These are phyloP conservation scores for Nepenthes gracilis DNA, from an alignment of 148 eudicot genomes.

Conservation along the genomic window DNA sequence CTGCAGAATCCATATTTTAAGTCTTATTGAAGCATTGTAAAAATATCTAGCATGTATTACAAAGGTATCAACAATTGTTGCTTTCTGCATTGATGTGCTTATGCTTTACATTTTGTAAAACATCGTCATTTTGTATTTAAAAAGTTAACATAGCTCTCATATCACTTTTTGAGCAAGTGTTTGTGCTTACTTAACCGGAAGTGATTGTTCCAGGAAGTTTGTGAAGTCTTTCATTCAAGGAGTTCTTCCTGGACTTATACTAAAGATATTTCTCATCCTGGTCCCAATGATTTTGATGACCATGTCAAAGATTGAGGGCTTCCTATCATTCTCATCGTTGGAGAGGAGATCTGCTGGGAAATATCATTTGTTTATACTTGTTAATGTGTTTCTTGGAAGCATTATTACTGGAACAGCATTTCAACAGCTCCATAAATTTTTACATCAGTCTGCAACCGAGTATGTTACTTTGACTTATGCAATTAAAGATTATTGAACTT, in stretches of 20 bases:
- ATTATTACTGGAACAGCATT: slow-evolving; percentile 52
- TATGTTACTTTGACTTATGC: slow-evolving; percentile 16
- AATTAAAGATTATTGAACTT: neutral
- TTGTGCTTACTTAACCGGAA: neutral
- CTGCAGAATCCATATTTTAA: too few species aligned
- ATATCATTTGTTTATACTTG: slow-evolving; percentile 45
- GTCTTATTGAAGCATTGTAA: too few species aligned
- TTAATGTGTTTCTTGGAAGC: slow-evolving; percentile 57
- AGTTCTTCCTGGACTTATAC: slow-evolving; percentile 45
- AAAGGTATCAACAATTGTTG: too few species aligned
- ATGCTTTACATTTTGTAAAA: too few species aligned
- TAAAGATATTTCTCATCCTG: slow-evolving; percentile 48
- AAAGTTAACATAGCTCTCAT: neutral
- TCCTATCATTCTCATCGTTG: slow-evolving; percentile 29
- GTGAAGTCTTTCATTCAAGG: slow-evolving; percentile 42
- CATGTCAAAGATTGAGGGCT: slow-evolving; percentile 62
- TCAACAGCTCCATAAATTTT: slow-evolving; percentile 34
- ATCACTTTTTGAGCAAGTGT: neutral
- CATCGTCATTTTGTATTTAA: too few species aligned
- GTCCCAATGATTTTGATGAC: slow-evolving; percentile 46
- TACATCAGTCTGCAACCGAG: slow-evolving; percentile 46
- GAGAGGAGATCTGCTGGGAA: slow-evolving; percentile 50
- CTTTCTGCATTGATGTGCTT: too few species aligned
- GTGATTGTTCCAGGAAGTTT: slow-evolving; percentile 17
- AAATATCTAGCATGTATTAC: too few species aligned